A percentile compares a stretch with the other conserved stretches of the same genome.
Evolutionary conservation across 345 rosid species (phyloP).

Genomic region (Trapa bicornis): DNA sequence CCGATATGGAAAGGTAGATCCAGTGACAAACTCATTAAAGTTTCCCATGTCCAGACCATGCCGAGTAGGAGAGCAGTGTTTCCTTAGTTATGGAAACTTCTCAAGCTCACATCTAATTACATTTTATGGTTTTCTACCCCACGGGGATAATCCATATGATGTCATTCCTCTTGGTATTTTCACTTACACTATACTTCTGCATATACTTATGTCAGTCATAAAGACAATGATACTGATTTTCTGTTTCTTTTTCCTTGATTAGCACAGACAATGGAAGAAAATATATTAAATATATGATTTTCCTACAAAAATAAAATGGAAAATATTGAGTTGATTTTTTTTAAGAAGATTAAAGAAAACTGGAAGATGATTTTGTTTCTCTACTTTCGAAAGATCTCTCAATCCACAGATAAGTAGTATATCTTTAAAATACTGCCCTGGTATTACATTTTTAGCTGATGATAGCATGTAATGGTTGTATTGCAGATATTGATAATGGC

Average conservation of each 20-base stretch:
- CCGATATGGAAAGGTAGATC: conserved; percentile 70
- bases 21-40: conserved; percentile 49
- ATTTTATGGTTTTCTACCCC: conserved; percentile 76
- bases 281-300: too few species aligned
- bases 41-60: conserved; percentile 73
- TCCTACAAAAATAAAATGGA: too few species aligned
- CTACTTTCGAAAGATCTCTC: too few species aligned
- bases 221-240: background rate
- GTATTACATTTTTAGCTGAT: background rate
- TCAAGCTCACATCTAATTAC: conserved; percentile 74
- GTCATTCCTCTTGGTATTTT: conserved; percentile 69
- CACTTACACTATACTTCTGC: background rate
- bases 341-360: too few species aligned
- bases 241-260: too few species aligned
- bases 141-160: conserved; percentile 75
- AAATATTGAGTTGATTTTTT: too few species aligned
- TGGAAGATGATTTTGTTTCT: too few species aligned
- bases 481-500: conserved; percentile 59
- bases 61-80: conserved; percentile 62
- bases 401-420: background rate
- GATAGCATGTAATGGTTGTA: background rate
- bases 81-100: conserved; percentile 75
- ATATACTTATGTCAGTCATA: background rate
- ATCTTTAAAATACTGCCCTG: background rate
- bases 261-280: too few species aligned